Evolutionary conservation across 352 stramenopile genomes (phyloP), one percentile per base, ranked within the genome.

Genomic region (Phytophthora podocarpi): DNA sequence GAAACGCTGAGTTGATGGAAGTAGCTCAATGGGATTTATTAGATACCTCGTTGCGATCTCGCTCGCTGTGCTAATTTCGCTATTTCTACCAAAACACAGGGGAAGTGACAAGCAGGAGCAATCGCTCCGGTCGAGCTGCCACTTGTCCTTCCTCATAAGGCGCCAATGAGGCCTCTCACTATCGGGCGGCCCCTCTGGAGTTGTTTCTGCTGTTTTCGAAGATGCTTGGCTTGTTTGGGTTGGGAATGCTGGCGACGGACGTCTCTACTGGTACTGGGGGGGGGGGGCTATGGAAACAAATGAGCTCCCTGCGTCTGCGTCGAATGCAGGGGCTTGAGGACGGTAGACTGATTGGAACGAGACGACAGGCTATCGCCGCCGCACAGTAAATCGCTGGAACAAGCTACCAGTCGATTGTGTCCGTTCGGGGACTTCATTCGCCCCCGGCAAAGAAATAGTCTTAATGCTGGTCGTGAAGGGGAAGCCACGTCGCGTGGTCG

Each of bases 261-360:
- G 49, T 67, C 60, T 59, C 43, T 74, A 71, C 60, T 74, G 65
- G 36, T 74, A 74, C 54, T 70, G 50, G 50, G 45, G 35, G 34
- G 40, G 31, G 45, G 46, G 41, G 27, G 41, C 51, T 73, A 76
- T 73, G 48, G 49, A 76, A 65, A 76, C 68, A 73, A 41, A 59
- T 31, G 28, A 59, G 30, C 35, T 42, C 54, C 37, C 47, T 51
- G 62, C 24, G 40, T 68, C 59, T 68, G 20, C 39, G 31, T 74
- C 53, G 34, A 56, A 59, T 48, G 34, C 53, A 51, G 59, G 45
- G 50, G 36, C 42, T 32, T 40, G 20, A 32, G 20, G 20, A 47
- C n/a, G 45, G 18, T 51, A 45, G 28, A 70, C 41, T 54, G 36
- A 43, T 18, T n/a, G n/a, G 26, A 42, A 45, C 23, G 36, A 56